Evolutionary conservation across 768 basidiomycete species (phyloP).

Genomic region (Kwoniella sp.): DNA sequence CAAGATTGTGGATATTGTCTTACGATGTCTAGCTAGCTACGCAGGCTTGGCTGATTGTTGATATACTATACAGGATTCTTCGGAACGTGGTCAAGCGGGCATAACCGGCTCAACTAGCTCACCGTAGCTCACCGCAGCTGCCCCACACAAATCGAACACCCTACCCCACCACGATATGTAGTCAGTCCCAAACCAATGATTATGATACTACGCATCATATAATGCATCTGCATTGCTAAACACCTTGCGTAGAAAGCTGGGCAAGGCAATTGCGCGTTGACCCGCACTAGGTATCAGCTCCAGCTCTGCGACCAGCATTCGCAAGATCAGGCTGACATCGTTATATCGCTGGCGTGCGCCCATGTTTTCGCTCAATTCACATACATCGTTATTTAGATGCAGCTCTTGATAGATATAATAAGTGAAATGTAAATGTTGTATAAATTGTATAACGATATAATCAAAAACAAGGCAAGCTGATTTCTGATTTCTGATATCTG

Average conservation of each 20-base stretch:
- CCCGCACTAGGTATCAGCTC: no score
- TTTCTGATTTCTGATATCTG: neutral
- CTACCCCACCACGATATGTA: neutral
- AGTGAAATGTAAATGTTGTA: neutral
- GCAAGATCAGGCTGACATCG: no score
- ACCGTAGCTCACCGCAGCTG: neutral
- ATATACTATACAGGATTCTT: neutral
- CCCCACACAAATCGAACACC: neutral
- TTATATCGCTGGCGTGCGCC: no score
- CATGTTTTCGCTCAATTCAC: neutral
- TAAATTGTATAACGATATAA: neutral
- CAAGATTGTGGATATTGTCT: no score
- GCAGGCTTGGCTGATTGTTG: neutral
- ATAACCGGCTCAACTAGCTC: neutral
- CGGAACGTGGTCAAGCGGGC: conserved; percentile 2
- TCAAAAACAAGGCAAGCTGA: neutral
- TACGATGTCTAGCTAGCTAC: neutral
- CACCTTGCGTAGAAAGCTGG: no score
- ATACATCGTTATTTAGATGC: neutral
- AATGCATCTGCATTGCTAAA: no score
- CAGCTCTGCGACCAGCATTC: no score
- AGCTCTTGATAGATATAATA: neutral
- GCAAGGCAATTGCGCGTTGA: no score
- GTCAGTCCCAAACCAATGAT: no score
- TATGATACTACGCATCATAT: no score